A percentile compares a stretch with the other conserved stretches of the same genome.
These are phyloP conservation scores for Aureobasidium sp. DNA, from an alignment of 2,329 filamentous ascomycete genomes.

Conservation along the genomic window DNA sequence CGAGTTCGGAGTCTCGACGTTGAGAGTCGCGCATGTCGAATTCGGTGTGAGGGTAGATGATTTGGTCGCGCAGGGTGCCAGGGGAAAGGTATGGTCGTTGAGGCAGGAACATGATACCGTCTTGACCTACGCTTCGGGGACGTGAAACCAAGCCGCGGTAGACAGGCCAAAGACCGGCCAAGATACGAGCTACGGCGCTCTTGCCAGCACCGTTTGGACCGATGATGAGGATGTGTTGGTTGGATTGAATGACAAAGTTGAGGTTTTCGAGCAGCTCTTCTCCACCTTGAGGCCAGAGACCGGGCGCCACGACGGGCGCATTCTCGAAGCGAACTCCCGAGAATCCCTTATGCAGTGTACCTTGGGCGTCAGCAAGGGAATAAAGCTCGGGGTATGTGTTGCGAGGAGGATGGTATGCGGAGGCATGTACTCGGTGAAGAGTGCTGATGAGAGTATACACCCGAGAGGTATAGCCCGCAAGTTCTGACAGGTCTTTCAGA, in stretches of 20 bases:
- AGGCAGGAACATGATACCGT: conserved; percentile 97
- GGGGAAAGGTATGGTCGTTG: conserved; percentile 88
- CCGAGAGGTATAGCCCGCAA: conserved; percentile 91
- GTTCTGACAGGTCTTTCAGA: conserved; percentile 93
- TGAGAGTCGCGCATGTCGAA: conserved; percentile 83
- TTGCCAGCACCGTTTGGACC: conserved; percentile 94
- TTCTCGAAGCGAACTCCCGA: conserved; percentile 90
- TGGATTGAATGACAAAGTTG: conserved; percentile 79
- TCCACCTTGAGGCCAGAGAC: conserved; percentile 79
- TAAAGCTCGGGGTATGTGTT: conserved; percentile 70
- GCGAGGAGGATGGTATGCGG: conserved; percentile 68
- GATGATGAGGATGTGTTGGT: conserved; percentile 90
- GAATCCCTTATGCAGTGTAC: conserved; percentile 89
- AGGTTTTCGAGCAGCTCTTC: conserved; percentile 86
- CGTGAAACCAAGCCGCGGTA: conserved; percentile 88
- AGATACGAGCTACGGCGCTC: conserved; percentile 75
- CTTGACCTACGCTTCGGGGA: conserved; percentile 60
- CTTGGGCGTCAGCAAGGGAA: conserved; percentile 84
- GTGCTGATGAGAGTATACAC: conserved; percentile 95
- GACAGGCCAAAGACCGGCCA: conserved; percentile 91
- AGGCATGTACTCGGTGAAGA: conserved; percentile 84
- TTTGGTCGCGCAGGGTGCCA: conserved; percentile 89
- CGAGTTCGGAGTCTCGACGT: conserved; percentile 70
- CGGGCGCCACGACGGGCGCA: conserved; percentile 85
- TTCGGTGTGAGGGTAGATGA: conserved; percentile 95